Conservation (phyloP, 768 basidiomycete genomes). For the Mycena alexandri region DNA sequence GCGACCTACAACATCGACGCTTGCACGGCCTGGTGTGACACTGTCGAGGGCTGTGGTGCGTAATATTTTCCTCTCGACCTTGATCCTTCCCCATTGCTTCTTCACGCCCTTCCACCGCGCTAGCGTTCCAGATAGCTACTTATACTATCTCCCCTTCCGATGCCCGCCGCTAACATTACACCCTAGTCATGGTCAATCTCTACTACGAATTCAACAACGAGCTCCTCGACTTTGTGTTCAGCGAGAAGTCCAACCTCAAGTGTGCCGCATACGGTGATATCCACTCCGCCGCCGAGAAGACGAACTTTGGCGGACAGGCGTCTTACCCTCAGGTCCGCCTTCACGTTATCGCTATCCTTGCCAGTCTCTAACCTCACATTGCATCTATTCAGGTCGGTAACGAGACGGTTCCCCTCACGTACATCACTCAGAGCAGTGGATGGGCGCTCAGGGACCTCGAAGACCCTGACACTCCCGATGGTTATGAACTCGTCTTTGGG, state of each 20-base stretch:
- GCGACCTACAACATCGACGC: constrained; percentile 59
- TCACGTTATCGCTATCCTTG: background rate
- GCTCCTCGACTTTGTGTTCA: constrained; percentile 54
- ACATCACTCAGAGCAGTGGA: constrained; percentile 59
- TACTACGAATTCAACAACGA: constrained; percentile 64
- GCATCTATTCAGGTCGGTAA: constrained; percentile 36
- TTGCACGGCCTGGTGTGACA: constrained; percentile 57
- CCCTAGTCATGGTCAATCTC: constrained; percentile 60
- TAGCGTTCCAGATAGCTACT: background rate
- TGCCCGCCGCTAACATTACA: background rate
- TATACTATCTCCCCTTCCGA: background rate
- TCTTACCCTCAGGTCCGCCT: constrained; percentile 43
- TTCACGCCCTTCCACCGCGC: background rate
- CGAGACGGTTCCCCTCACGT: constrained; percentile 45
- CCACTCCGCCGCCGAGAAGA: constrained; percentile 59
- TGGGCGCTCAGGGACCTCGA: constrained; percentile 52
- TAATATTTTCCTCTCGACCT: constrained; percentile 9
- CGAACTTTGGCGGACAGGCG: constrained; percentile 59
- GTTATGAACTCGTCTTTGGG: constrained; percentile 61
- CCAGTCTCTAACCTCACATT: background rate
- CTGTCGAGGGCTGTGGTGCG: constrained; percentile 57
- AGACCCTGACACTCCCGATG: constrained; percentile 56
- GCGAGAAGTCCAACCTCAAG: constrained; percentile 59
- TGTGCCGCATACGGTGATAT: constrained; percentile 61
- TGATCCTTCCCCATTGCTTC: too few species aligned